These are phyloP conservation scores for Phoma sp. DNA, from an alignment of 2,329 filamentous ascomycete species.

Conservation along the genomic window DNA sequence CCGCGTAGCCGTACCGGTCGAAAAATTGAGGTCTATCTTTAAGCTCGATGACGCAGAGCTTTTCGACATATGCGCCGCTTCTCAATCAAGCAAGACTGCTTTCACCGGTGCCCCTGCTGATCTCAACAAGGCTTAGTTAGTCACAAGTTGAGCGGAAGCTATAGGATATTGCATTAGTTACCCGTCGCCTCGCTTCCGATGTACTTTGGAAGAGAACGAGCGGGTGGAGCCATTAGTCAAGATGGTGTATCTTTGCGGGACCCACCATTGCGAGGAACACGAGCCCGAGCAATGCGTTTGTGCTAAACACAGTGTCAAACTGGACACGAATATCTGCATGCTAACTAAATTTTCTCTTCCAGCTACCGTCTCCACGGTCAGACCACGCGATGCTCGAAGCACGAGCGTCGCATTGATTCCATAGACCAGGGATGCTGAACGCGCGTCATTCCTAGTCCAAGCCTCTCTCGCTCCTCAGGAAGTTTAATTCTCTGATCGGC, in stretches of 20 bases:
- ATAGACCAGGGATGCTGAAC: background rate
- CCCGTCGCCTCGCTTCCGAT: background rate
- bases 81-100: background rate
- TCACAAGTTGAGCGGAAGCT: background rate
- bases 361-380: background rate
- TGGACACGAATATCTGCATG: background rate
- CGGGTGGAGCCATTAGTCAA: background rate
- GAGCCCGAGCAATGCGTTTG: background rate
- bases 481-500: background rate
- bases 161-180: background rate
- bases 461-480: background rate
- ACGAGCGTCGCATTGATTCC: background rate
- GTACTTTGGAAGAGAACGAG: background rate
- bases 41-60: background rate
- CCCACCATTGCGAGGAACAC: background rate
- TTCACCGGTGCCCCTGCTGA: background rate
- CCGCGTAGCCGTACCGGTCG: conserved; percentile 90
- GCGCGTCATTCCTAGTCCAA: background rate
- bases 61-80: background rate
- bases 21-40: conserved; percentile 71
- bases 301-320: background rate
- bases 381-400: background rate
- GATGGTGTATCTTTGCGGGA: background rate
- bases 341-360: background rate
- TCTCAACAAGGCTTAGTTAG: background rate